phyloP scores from a whole-genome alignment of 345 rosid species.

The Populus tremula region DNA sequence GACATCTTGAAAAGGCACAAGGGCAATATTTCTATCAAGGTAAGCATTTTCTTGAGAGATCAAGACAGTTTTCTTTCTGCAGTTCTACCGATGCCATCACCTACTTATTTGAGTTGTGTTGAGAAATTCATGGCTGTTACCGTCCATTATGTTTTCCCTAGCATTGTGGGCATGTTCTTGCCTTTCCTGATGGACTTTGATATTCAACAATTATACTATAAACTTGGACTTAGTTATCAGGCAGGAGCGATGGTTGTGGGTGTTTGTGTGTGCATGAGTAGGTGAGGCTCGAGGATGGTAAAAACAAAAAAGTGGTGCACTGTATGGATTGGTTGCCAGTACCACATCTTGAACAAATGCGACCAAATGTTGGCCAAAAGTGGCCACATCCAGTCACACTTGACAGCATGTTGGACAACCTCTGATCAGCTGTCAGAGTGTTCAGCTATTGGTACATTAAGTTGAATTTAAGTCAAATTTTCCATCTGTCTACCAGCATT shows the following conservation, averaged over 20 bases:
- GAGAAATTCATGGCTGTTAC: background rate
- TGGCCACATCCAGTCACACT: background rate
- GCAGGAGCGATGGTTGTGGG: background rate
- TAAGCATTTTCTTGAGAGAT: conserved; percentile 15
- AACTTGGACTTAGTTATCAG: background rate
- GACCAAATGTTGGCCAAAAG: background rate
- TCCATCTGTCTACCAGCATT: background rate
- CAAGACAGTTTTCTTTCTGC: background rate
- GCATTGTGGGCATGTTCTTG: background rate
- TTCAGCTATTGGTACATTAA: background rate
- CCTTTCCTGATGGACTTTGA: background rate
- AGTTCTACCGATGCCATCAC: conserved; percentile 3
- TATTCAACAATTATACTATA: background rate
- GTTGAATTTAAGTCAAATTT: background rate
- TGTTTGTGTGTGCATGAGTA: background rate
- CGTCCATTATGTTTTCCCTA: background rate
- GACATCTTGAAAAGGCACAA: conserved; percentile 98
- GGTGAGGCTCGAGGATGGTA: background rate
- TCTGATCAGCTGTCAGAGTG: background rate
- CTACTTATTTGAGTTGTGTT: background rate
- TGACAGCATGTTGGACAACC: background rate
- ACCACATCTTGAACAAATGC: background rate
- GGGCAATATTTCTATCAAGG: conserved; percentile 98
- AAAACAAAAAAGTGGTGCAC: background rate
- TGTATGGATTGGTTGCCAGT: background rate